phyloP scores from a whole-genome alignment of 2,329 filamentous ascomycete species.

The Plenodomus biglobosus region DNA sequence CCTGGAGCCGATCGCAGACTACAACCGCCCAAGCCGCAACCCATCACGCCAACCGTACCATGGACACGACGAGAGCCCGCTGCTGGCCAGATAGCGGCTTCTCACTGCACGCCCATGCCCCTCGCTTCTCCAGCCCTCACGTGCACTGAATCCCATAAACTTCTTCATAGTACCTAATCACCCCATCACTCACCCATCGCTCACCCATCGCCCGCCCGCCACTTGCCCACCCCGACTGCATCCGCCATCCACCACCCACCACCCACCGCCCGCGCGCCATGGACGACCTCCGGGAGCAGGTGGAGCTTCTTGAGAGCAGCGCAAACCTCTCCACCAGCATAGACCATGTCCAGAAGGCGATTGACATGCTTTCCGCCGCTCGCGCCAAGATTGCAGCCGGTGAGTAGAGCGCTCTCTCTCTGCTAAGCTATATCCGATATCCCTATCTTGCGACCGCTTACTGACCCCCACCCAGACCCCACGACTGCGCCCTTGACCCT shows the following conservation, averaged over 20 bases:
- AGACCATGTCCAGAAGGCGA: constrained; percentile 78
- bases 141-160: constrained; percentile 2
- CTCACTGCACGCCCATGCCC: neutral
- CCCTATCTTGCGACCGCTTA: neutral
- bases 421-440: neutral
- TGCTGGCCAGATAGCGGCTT: constrained; percentile 22
- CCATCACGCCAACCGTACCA: constrained; percentile 15
- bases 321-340: constrained; percentile 71
- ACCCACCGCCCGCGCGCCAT: constrained; percentile 44
- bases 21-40: constrained; percentile 8
- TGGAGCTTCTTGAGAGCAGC: constrained; percentile 69
- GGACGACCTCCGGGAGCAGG: constrained; percentile 71
- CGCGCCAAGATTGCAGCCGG: constrained; percentile 72
- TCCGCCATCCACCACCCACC: constrained; percentile 1
- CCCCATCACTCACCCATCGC: no score
- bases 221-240: constrained; percentile 8
- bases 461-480: constrained; percentile 56
- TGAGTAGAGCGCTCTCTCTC: no score
- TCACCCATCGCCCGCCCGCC: constrained; percentile 1
- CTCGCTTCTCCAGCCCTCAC: neutral
- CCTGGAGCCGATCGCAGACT: constrained; percentile 16
- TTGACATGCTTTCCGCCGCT: constrained; percentile 73
- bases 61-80: constrained; percentile 1
- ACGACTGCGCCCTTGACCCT: constrained; percentile 72
- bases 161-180: no score